These are phyloP conservation scores for Eremochloa ophiuroides DNA, from an alignment of 176 grass and related monocot species.

Conservation along the genomic window DNA sequence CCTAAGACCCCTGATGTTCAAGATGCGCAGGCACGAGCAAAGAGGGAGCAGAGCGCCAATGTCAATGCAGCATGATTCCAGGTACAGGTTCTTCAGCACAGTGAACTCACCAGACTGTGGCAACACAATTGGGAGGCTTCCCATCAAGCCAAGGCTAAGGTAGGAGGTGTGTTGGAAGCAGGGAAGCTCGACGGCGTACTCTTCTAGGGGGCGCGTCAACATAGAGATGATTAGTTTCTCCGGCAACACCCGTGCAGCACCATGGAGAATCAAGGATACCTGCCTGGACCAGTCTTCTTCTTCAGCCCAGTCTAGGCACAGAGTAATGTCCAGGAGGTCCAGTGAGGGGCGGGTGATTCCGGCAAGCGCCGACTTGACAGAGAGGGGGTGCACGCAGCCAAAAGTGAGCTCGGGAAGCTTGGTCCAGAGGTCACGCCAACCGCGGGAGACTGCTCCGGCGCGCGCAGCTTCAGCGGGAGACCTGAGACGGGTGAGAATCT, in stretches of 20 bases:
- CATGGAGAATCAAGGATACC: neutral
- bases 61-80: neutral
- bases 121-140: no score
- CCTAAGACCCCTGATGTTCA: accelerated
- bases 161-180: neutral
- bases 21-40: neutral
- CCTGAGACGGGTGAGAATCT: neutral
- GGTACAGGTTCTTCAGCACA: neutral
- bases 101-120: neutral
- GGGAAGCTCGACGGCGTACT: neutral
- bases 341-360: neutral
- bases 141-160: neutral
- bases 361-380: neutral
- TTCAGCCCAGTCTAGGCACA: neutral
- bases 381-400: neutral
- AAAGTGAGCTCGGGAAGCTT: neutral
- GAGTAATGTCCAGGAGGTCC: neutral
- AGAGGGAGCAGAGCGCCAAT: neutral
- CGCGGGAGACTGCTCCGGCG: neutral
- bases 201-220: no score
- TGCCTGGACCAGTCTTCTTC: no score
- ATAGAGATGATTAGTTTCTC: neutral
- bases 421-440: constrained; percentile 6
- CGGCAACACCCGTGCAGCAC: neutral
- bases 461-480: neutral